Evolutionary conservation across 371 early-diverging fungal genomes (phyloP).

Genomic region (Rhizopus arrhizus): DNA sequence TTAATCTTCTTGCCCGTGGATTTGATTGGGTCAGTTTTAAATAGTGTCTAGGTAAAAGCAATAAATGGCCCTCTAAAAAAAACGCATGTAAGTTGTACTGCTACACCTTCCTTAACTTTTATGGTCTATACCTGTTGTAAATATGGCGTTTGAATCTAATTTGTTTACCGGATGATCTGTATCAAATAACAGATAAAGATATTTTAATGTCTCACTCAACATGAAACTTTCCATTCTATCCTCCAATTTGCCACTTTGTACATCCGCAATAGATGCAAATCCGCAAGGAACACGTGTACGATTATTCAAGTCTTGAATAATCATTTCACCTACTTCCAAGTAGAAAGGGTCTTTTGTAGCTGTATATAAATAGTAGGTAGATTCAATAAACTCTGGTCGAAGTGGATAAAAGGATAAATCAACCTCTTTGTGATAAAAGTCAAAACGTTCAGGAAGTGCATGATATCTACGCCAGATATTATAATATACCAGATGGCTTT

Average conservation of each 20-base stretch:
- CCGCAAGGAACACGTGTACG: slow-evolving; percentile 81
- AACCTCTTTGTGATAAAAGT: slow-evolving; percentile 63
- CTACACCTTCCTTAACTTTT: background rate
- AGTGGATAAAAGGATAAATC: slow-evolving; percentile 80
- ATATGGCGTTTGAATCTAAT: slow-evolving; percentile 77
- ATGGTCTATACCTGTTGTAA: slow-evolving; percentile 72
- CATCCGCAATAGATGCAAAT: slow-evolving; percentile 76
- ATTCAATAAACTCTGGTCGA: slow-evolving; percentile 93
- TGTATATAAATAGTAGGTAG: slow-evolving; percentile 87
- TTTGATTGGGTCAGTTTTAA: slow-evolving; percentile 1
- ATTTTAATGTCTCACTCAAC: slow-evolving; percentile 94
- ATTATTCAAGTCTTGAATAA: slow-evolving; percentile 77
- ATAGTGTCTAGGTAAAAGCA: slow-evolving; percentile 44
- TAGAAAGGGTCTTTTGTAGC: slow-evolving; percentile 93
- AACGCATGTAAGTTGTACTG: background rate
- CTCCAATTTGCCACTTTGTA: slow-evolving; percentile 65
- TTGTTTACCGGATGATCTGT: slow-evolving; percentile 60
- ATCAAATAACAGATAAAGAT: slow-evolving; percentile 75
- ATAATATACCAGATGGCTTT: slow-evolving; percentile 78
- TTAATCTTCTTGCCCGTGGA: background rate
- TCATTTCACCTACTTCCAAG: slow-evolving; percentile 84
- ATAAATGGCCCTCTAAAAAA: slow-evolving; percentile 74
- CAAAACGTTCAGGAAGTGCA: slow-evolving; percentile 87
- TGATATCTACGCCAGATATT: slow-evolving; percentile 85
- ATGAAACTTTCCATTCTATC: slow-evolving; percentile 95